phyloP scores from a whole-genome alignment of 2,329 filamentous ascomycete species.

The Chaetomium sp. region DNA sequence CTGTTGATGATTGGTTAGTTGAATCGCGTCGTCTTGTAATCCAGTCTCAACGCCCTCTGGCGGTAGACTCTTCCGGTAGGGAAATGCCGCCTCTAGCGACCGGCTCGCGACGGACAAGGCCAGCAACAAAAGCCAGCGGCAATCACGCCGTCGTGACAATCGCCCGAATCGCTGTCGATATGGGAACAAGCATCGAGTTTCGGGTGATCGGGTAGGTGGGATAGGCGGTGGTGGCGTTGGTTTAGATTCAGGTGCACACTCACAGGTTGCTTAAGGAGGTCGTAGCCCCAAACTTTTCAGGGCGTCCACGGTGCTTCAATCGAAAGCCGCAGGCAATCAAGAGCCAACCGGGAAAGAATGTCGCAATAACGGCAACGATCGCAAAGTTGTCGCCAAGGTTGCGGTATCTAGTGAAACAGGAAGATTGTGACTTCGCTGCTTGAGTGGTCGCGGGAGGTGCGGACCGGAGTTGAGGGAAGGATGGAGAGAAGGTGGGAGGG shows the following conservation, averaged over 20 bases:
- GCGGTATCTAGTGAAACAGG: slow-evolving; percentile 22
- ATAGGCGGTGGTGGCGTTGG: slow-evolving; percentile 18
- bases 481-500: slow-evolving; percentile 33
- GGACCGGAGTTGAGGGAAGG: slow-evolving; percentile 33
- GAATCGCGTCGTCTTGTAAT: slow-evolving; percentile 4
- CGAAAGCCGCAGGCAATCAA: slow-evolving; percentile 11
- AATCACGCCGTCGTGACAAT: not conserved
- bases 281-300: slow-evolving; percentile 13
- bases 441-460: slow-evolving; percentile 28
- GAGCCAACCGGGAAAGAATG: slow-evolving; percentile 15
- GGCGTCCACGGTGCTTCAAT: slow-evolving; percentile 24
- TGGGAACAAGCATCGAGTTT: not conserved
- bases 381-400: slow-evolving; percentile 21
- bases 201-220: slow-evolving; percentile 9
- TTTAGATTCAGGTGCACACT: slow-evolving; percentile 19
- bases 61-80: not conserved
- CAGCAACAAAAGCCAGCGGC: not conserved
- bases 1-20: slow-evolving; percentile 26
- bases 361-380: slow-evolving; percentile 22
- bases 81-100: not conserved
- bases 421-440: slow-evolving; percentile 27
- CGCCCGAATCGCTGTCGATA: not conserved
- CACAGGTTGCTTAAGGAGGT: slow-evolving; percentile 21
- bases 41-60: not conserved
- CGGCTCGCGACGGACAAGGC: slow-evolving; percentile 1